phyloP scores from a whole-genome alignment of 805 yeast species.

The Candida railenensis region DNA sequence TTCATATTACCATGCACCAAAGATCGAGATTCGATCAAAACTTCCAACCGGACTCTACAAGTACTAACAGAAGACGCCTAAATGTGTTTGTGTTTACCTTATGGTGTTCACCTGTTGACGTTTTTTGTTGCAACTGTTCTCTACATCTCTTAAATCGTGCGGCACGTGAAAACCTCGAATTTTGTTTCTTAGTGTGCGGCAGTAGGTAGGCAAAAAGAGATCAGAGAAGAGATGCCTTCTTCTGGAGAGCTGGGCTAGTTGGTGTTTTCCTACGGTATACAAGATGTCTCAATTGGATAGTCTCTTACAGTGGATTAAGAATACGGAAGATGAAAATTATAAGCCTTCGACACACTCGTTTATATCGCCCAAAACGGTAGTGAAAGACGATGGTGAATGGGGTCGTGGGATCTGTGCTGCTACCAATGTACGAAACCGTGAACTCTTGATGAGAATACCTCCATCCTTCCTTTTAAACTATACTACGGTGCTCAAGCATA shows the following conservation, averaged over 20 bases:
- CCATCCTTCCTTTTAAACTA: conserved; percentile 58
- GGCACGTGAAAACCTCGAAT: too few species aligned
- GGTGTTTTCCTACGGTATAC: too few species aligned
- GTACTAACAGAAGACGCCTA: too few species aligned
- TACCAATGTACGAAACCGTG: conserved; percentile 34
- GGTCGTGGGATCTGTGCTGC: conserved; percentile 67
- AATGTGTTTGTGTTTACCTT: too few species aligned
- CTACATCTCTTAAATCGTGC: too few species aligned
- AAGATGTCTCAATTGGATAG: conserved; percentile 9
- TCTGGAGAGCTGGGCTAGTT: too few species aligned
- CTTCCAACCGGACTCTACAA: too few species aligned
- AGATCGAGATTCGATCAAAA: not conserved
- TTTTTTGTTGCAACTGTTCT: too few species aligned
- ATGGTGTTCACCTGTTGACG: too few species aligned
- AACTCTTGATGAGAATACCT: conserved; percentile 55
- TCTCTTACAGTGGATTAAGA: conserved; percentile 31
- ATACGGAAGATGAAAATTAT: conserved; percentile 18
- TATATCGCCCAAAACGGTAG: conserved; percentile 40
- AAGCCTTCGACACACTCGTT: conserved; percentile 20
- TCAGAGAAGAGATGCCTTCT: too few species aligned
- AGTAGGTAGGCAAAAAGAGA: too few species aligned
- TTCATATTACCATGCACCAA: conserved; percentile 53
- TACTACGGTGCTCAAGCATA: conserved; percentile 45
- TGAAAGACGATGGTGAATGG: conserved; percentile 29
- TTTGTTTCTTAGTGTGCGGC: too few species aligned